Conservation (phyloP, 139 green algal species). For the Prasinococcaceae sp. region DNA sequence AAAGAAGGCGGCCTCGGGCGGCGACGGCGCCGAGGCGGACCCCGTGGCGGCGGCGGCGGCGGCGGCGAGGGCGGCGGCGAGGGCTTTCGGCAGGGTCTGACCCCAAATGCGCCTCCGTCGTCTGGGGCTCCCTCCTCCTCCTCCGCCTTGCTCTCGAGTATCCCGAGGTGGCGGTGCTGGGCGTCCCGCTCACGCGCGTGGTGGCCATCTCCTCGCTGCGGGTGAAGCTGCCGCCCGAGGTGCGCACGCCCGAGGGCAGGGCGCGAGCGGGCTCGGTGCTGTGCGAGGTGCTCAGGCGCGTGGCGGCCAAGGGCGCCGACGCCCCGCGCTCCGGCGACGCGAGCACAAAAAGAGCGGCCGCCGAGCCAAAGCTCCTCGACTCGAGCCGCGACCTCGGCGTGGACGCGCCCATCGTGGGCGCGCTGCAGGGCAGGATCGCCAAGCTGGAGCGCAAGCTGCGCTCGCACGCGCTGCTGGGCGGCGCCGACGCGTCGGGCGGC, state of each 20-base stretch:
- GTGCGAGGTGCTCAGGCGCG: neutral
- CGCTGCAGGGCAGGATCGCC: constrained; percentile 20
- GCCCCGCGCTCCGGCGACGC: neutral
- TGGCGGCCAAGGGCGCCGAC: neutral
- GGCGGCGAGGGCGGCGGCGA: neutral
- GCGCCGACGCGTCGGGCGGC: neutral
- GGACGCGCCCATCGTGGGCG: constrained; percentile 6
- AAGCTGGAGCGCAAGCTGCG: constrained; percentile 15
- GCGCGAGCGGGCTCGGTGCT: neutral
- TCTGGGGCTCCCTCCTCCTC: neutral
- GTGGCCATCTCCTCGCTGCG: too few species aligned
- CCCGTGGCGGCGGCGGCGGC: constrained; percentile 2
- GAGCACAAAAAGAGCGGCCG: too few species aligned
- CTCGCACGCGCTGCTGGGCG: constrained; percentile 1
- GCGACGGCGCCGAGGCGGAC: neutral
- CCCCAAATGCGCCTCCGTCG: neutral
- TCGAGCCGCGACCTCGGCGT: neutral
- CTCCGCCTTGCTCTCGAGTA: neutral
- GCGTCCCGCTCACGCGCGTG: neutral
- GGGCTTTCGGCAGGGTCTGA: neutral
- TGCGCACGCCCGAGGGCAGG: neutral
- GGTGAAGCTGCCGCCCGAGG: too few species aligned
- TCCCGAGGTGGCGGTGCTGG: neutral
- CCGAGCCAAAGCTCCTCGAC: too few species aligned
- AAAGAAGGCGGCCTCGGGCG: neutral